Conservation (phyloP, 2,329 filamentous ascomycete genomes). For the Colletotrichum cuscutae region DNA sequence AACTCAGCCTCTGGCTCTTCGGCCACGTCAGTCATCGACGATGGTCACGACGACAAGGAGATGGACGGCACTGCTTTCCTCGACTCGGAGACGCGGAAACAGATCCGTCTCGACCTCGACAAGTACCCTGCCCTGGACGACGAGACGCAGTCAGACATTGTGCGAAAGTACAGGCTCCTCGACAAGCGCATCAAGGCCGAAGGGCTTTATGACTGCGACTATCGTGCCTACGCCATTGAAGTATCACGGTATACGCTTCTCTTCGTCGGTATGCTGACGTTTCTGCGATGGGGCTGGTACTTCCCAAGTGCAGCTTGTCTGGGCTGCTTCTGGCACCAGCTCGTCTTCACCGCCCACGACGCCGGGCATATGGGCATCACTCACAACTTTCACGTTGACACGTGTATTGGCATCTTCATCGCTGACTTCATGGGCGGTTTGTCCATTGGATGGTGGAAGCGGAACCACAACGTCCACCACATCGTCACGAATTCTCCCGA, state of each 20-base stretch:
- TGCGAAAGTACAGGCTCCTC: constrained; percentile 83
- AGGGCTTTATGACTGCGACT: constrained; percentile 87
- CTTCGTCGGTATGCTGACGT: constrained; percentile 69
- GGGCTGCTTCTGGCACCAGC: constrained; percentile 91
- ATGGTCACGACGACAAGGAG: constrained; percentile 56
- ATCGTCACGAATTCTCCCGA: constrained; percentile 96
- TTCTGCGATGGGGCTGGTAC: constrained; percentile 74
- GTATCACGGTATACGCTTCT: constrained; percentile 76
- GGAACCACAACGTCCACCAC: constrained; percentile 95
- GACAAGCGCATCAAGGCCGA: constrained; percentile 77
- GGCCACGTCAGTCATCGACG: constrained; percentile 56
- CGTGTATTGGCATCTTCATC: constrained; percentile 87
- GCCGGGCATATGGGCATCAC: constrained; percentile 98
- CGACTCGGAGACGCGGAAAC: constrained; percentile 77
- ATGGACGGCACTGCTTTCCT: constrained; percentile 71
- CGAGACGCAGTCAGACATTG: constrained; percentile 78
- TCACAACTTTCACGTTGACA: constrained; percentile 85
- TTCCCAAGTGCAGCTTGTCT: constrained; percentile 77
- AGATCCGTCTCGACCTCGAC: constrained; percentile 79
- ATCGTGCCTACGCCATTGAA: constrained; percentile 82
- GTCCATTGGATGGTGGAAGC: constrained; percentile 97
- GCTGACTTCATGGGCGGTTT: constrained; percentile 91
- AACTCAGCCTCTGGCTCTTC: constrained; percentile 67
- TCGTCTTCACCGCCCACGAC: constrained; percentile 94
- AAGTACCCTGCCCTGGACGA: constrained; percentile 85